Conservation (phyloP, 345 rosid genomes). For the Acer yangbiense region DNA sequence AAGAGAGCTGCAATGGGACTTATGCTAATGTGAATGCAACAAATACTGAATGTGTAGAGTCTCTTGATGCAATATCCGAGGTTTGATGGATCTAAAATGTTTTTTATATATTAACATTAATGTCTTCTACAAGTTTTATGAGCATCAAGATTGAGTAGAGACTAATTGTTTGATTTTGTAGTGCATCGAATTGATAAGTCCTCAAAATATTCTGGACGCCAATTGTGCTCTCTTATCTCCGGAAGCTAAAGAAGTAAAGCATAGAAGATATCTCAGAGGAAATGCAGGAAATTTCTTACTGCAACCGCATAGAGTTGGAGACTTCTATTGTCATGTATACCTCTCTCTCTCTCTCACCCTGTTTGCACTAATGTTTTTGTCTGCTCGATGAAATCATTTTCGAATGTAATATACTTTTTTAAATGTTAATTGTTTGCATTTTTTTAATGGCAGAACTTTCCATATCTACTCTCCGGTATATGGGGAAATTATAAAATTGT, state of each 20-base stretch:
- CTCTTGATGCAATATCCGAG: slow-evolving; percentile 24
- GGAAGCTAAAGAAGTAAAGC: not conserved
- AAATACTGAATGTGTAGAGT: slow-evolving; percentile 28
- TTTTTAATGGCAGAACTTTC: slow-evolving; percentile 8
- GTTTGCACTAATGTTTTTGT: not conserved
- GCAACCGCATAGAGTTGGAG: not conserved
- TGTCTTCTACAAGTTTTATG: not conserved
- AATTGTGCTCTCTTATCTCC: slow-evolving; percentile 23
- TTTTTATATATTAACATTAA: not conserved
- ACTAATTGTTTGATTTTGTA: not conserved
- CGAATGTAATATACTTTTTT: not conserved
- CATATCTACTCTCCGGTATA: slow-evolving; percentile 13
- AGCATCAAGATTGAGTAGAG: not conserved
- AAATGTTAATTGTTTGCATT: not conserved
- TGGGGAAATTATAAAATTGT: slow-evolving; percentile 40
- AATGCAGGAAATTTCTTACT: slow-evolving; percentile 4
- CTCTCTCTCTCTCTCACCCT: not conserved
- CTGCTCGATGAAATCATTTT: not conserved
- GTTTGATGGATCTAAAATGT: slow-evolving; percentile 5
- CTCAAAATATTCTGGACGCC: slow-evolving; percentile 20
- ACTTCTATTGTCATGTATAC: slow-evolving; percentile 26
- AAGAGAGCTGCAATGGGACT: slow-evolving; percentile 30
- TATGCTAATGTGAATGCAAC: slow-evolving; percentile 28
- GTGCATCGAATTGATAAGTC: slow-evolving; percentile 12
- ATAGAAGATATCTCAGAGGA: slow-evolving; percentile 17